Percentiles rank a stretch among this genome's conserved stretches.
Conservation (phyloP, 2,329 filamentous ascomycete genomes). For the Nigrograna mackinnonii region DNA sequence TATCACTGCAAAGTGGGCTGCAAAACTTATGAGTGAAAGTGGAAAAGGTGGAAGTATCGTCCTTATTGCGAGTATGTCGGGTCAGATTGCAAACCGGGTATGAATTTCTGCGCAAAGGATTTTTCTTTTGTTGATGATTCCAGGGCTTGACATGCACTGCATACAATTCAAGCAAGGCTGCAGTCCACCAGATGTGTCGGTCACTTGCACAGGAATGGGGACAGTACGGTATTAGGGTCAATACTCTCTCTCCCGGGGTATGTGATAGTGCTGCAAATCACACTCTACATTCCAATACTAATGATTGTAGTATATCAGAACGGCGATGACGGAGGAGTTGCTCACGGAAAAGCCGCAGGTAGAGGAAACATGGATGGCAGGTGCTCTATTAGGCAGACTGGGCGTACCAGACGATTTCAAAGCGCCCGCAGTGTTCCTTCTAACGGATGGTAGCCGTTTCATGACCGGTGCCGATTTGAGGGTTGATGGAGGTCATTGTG, state of each 20-base stretch:
- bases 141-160: constrained; percentile 16
- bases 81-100: constrained; percentile 16
- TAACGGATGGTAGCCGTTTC: constrained; percentile 69
- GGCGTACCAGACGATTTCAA: constrained; percentile 62
- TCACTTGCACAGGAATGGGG: constrained; percentile 18
- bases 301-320: constrained; percentile 12
- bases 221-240: constrained; percentile 33
- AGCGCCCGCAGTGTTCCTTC: constrained; percentile 68
- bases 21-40: constrained; percentile 57
- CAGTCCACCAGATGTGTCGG: constrained; percentile 16
- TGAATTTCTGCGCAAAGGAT: too few relatives aligned
- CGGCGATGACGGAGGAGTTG: constrained; percentile 39
- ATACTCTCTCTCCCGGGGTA: constrained; percentile 32
- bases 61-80: constrained; percentile 50
- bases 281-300: constrained; percentile 10
- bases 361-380: constrained; percentile 57
- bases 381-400: constrained; percentile 57
- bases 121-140: neutral
- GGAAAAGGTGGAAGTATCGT: constrained; percentile 63
- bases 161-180: constrained; percentile 16
- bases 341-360: constrained; percentile 51
- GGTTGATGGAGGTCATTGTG: constrained; percentile 71
- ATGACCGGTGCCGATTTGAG: constrained; percentile 72
- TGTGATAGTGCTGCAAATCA: constrained; percentile 12
- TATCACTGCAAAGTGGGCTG: neutral